Evolutionary conservation across 78 protist species (phyloP).

Genomic region (Thecamonas trahens): DNA sequence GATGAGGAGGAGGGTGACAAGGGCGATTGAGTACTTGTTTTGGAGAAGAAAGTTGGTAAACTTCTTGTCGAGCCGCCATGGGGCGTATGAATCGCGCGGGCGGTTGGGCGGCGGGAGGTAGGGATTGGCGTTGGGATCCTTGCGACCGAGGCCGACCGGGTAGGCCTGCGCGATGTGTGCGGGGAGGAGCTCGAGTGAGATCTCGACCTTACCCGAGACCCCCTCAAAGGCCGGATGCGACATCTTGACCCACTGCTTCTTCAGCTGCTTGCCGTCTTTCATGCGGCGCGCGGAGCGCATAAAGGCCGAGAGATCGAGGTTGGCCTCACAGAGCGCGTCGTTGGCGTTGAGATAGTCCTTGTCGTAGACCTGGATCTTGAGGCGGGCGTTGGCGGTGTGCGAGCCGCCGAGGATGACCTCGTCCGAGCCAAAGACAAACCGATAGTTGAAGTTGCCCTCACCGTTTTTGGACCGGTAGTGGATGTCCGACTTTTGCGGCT

Average conservation of each 20-base stretch:
- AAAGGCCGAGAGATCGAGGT: constrained; percentile 7
- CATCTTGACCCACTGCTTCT: constrained; percentile 24
- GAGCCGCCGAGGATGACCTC: no score
- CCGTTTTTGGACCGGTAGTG: constrained; percentile 34
- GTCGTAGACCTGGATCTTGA: constrained; percentile 35
- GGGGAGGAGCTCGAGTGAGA: background rate
- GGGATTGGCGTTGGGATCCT: background rate
- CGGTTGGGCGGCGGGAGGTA: background rate
- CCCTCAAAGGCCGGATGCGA: constrained; percentile 19
- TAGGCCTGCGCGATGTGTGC: background rate
- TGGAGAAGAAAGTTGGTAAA: no score
- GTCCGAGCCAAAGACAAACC: constrained; percentile 6
- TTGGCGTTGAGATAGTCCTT: constrained; percentile 22
- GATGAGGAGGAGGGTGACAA: no score
- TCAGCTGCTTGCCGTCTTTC: background rate
- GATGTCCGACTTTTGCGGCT: constrained; percentile 21
- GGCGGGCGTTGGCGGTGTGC: no score
- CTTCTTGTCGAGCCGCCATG: background rate
- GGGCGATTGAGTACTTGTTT: no score
- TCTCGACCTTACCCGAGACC: background rate
- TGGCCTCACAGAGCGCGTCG: constrained; percentile 24
- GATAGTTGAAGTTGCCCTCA: constrained; percentile 30
- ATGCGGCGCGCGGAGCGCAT: background rate
- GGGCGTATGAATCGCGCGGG: background rate
- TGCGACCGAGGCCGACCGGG: background rate